These are phyloP conservation scores for Debaryomyces prosopidis DNA, from an alignment of 805 yeast genomes.

Conservation along the genomic window DNA sequence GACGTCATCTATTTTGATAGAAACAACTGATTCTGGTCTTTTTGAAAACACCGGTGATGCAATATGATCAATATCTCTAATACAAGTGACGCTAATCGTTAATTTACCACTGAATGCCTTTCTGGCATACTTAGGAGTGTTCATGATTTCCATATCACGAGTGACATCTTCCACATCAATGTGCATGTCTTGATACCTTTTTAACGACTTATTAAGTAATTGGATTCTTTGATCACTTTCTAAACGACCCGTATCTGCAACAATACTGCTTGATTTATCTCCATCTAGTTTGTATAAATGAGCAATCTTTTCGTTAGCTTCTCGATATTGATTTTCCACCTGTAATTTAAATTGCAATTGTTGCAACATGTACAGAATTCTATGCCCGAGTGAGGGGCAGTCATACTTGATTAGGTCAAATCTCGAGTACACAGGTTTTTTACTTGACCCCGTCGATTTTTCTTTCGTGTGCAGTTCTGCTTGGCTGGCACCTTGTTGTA, in stretches of 20 bases:
- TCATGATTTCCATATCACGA: slow-evolving; percentile 63
- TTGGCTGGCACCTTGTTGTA: slow-evolving; percentile 7
- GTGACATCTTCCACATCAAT: slow-evolving; percentile 67
- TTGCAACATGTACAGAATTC: slow-evolving; percentile 93
- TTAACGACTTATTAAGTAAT: slow-evolving; percentile 77
- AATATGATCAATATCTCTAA: slow-evolving; percentile 90
- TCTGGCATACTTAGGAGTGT: slow-evolving; percentile 72
- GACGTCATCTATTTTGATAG: slow-evolving; percentile 86
- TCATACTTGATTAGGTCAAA: slow-evolving; percentile 87
- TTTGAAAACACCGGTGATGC: slow-evolving; percentile 78
- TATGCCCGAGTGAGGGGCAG: slow-evolving; percentile 91
- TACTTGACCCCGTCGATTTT: slow-evolving; percentile 7
- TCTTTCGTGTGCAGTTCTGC: slow-evolving; percentile 10
- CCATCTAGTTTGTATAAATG: slow-evolving; percentile 89
- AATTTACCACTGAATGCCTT: slow-evolving; percentile 83
- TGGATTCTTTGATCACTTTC: slow-evolving; percentile 87
- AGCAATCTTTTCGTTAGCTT: slow-evolving; percentile 87
- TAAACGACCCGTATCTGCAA: slow-evolving; percentile 83
- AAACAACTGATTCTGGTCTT: slow-evolving; percentile 75
- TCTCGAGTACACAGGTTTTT: slow-evolving; percentile 56
- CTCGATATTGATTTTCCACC: slow-evolving; percentile 90
- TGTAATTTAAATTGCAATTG: slow-evolving; percentile 91
- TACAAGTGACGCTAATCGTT: slow-evolving; percentile 68
- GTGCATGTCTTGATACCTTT: slow-evolving; percentile 87
- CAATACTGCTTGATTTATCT: slow-evolving; percentile 78